Percentiles rank a stretch among this genome's conserved stretches.
These are phyloP conservation scores for Calonectria leucothoes DNA, from an alignment of 2,329 filamentous ascomycete genomes.

Conservation along the genomic window DNA sequence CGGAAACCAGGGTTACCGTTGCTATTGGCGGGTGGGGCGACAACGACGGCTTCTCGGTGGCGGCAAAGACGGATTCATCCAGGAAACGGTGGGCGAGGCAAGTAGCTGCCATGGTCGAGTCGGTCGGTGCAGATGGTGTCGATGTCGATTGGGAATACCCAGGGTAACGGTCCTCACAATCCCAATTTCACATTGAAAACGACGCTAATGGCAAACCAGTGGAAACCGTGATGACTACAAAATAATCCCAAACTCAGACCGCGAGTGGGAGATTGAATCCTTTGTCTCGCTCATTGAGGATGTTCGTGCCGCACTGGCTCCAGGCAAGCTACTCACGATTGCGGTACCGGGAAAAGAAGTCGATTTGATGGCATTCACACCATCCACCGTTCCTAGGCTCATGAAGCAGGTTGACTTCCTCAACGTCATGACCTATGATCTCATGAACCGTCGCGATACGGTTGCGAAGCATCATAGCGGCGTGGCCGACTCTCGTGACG, in stretches of 20 bases:
- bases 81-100: slow-evolving; percentile 72
- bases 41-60: slow-evolving; percentile 70
- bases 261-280: slow-evolving; percentile 70
- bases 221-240: slow-evolving; percentile 81
- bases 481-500: slow-evolving; percentile 64
- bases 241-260: slow-evolving; percentile 68
- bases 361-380: slow-evolving; percentile 77
- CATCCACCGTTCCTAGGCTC: slow-evolving; percentile 68
- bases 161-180: slow-evolving; percentile 46
- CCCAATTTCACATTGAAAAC: neutral
- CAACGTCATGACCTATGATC: slow-evolving; percentile 77
- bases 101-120: slow-evolving; percentile 70
- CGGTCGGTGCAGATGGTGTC: slow-evolving; percentile 72
- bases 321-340: slow-evolving; percentile 71
- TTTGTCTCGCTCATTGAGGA: slow-evolving; percentile 71
- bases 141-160: slow-evolving; percentile 76
- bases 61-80: slow-evolving; percentile 61
- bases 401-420: slow-evolving; percentile 71
- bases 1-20: slow-evolving; percentile 72
- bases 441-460: slow-evolving; percentile 76
- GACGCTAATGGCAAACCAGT: slow-evolving; percentile 40
- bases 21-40: slow-evolving; percentile 84
- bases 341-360: slow-evolving; percentile 73
- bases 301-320: slow-evolving; percentile 68
- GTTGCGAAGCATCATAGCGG: slow-evolving; percentile 74